Percentiles rank a stretch among this genome's conserved stretches.
Conservation (phyloP, 345 rosid species). For the Melastoma malabathricum region DNA sequence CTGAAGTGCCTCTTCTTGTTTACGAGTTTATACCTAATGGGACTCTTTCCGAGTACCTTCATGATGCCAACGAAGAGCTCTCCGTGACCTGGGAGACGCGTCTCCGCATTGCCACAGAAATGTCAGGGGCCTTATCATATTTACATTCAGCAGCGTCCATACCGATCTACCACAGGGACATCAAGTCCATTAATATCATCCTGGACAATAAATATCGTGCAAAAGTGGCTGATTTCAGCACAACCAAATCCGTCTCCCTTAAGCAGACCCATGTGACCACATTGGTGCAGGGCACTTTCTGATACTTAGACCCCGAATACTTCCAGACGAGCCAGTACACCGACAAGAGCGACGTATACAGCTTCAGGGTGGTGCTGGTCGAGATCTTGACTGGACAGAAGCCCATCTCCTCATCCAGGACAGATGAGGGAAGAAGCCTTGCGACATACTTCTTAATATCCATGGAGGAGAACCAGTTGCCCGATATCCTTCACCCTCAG, state of each 20-base stretch:
- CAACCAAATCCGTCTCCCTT: conserved; percentile 1
- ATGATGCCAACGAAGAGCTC: neutral
- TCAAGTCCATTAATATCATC: conserved; percentile 7
- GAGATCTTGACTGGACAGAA: conserved; percentile 7
- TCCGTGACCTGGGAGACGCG: conserved; percentile 10
- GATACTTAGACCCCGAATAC: conserved; percentile 6
- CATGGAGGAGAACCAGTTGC: neutral
- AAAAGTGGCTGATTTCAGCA: conserved; percentile 7
- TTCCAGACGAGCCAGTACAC: conserved; percentile 4
- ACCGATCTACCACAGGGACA: conserved; percentile 7
- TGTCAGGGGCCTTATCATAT: conserved; percentile 6
- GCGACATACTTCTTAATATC: conserved; percentile 4
- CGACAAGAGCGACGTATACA: conserved; percentile 7
- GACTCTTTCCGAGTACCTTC: conserved; percentile 7
- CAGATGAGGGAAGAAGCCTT: neutral
- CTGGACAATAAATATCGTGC: conserved; percentile 6
- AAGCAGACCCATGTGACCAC: conserved; percentile 6
- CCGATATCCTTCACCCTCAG: conserved; percentile 1
- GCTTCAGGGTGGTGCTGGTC: conserved; percentile 5
- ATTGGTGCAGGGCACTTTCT: conserved; percentile 2
- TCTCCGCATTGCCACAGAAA: conserved; percentile 4
- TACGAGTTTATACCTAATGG: conserved; percentile 9
- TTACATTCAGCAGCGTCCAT: conserved; percentile 6
- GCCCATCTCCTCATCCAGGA: neutral
- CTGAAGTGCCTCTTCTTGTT: too few species aligned